Evolutionary conservation across 2,329 filamentous ascomycete species (phyloP).

Genomic region (Fusarium sp.): DNA sequence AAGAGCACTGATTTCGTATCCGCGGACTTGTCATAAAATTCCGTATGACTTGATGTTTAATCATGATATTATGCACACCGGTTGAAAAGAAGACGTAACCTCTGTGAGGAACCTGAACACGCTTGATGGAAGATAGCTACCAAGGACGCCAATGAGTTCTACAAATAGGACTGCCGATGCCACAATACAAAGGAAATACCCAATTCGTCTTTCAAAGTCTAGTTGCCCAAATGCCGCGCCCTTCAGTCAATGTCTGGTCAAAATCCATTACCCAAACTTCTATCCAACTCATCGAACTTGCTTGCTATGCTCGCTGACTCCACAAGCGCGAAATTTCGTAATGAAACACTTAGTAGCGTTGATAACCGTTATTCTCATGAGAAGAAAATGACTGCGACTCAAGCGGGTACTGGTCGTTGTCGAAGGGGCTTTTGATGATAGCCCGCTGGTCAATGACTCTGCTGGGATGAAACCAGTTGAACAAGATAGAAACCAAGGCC

Average conservation of each 20-base stretch:
- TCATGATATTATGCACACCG: not conserved
- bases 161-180: not conserved
- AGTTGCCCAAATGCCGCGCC: not conserved
- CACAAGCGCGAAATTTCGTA: not conserved
- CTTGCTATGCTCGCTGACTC: not conserved
- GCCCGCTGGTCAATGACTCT: not conserved
- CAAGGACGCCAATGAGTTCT: not conserved
- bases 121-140: not conserved
- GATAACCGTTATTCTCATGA: not conserved
- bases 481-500: slow-evolving; percentile 30
- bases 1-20: not conserved
- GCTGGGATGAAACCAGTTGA: slow-evolving; percentile 32
- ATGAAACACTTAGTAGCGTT: not conserved
- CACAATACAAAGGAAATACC: not conserved
- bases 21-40: not conserved
- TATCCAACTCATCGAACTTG: not conserved
- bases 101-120: not conserved
- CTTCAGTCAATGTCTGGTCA: not conserved
- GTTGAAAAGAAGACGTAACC: not conserved
- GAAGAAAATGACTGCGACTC: not conserved
- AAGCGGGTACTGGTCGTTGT: not conserved
- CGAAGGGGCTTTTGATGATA: not conserved
- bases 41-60: not conserved
- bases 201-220: not conserved
- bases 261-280: not conserved